phyloP scores from a whole-genome alignment of 1,284 basidiomycete genomes.

The Flammula alnicola region DNA sequence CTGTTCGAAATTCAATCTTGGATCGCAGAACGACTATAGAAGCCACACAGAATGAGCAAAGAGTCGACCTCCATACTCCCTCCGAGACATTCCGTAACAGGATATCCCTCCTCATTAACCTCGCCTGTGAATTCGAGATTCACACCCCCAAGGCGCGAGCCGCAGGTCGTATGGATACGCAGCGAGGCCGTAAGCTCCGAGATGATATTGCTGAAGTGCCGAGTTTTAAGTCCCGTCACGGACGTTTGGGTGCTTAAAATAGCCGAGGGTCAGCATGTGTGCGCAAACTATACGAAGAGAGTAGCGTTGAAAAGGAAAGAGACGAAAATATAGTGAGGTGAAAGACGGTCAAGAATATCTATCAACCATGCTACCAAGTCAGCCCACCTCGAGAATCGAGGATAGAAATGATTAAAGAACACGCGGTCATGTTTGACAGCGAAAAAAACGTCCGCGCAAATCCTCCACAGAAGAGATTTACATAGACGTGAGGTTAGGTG shows the following conservation, averaged over 20 bases:
- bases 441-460: too few species aligned
- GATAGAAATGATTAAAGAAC: too few species aligned
- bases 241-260: conserved; percentile 77
- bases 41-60: conserved; percentile 4
- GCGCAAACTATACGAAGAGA: neutral
- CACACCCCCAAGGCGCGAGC: conserved; percentile 88
- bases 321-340: neutral
- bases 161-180: conserved; percentile 74
- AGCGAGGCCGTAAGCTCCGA: conserved; percentile 85
- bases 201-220: conserved; percentile 91
- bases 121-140: conserved; percentile 98
- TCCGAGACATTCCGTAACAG: conserved; percentile 85
- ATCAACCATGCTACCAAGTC: neutral
- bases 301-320: too few species aligned
- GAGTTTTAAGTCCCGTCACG: conserved; percentile 80
- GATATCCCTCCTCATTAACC: conserved; percentile 90
- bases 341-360: neutral
- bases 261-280: conserved; percentile 4
- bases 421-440: too few species aligned
- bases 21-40: conserved; percentile 77
- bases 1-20: conserved; percentile 82
- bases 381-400: too few species aligned
- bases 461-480: neutral
- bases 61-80: conserved; percentile 71
- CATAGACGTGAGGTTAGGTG: neutral